phyloP scores from a whole-genome alignment of 1,284 basidiomycete genomes.

The Lentinula novae-zelandiae region DNA sequence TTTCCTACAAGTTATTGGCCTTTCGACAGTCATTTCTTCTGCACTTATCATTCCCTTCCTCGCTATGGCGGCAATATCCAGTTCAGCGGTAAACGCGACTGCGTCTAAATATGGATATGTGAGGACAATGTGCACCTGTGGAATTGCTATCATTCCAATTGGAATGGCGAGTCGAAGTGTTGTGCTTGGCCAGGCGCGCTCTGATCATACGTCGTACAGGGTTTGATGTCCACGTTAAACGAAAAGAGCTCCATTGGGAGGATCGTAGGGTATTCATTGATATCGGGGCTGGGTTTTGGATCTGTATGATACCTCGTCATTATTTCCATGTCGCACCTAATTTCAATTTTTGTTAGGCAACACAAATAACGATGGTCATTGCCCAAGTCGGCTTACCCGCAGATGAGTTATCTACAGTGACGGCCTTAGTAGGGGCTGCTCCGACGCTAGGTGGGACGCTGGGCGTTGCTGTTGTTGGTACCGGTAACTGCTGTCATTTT shows the following conservation, averaged over 20 bases:
- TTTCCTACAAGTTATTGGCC: conserved; percentile 29
- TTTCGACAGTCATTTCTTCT: conserved; percentile 24
- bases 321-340: neutral
- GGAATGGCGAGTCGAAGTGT: conserved; percentile 16
- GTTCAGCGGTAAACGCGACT: conserved; percentile 21
- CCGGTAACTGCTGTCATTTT: conserved; percentile 18
- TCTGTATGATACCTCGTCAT: conserved; percentile 16
- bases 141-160: conserved; percentile 23
- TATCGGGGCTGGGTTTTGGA: conserved; percentile 28
- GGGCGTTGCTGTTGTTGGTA: conserved; percentile 29
- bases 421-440: conserved; percentile 26
- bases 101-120: conserved; percentile 20
- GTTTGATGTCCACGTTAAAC: conserved; percentile 23
- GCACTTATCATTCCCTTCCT: conserved; percentile 30
- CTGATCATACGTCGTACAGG: neutral
- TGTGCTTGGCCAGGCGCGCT: neutral
- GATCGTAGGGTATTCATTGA: conserved; percentile 27
- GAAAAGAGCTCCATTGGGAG: conserved; percentile 24
- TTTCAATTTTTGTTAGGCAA: conserved; percentile 19
- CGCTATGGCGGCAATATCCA: conserved; percentile 24
- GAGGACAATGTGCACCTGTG: conserved; percentile 19
- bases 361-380: conserved; percentile 26
- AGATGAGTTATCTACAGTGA: conserved; percentile 28
- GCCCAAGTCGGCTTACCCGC: conserved; percentile 27
- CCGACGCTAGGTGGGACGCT: conserved; percentile 30